A percentile compares a stretch with the other conserved stretches of the same genome.
These are phyloP conservation scores for Fraxinus quadrangulata DNA, from an alignment of 257 asterid species.

Conservation along the genomic window DNA sequence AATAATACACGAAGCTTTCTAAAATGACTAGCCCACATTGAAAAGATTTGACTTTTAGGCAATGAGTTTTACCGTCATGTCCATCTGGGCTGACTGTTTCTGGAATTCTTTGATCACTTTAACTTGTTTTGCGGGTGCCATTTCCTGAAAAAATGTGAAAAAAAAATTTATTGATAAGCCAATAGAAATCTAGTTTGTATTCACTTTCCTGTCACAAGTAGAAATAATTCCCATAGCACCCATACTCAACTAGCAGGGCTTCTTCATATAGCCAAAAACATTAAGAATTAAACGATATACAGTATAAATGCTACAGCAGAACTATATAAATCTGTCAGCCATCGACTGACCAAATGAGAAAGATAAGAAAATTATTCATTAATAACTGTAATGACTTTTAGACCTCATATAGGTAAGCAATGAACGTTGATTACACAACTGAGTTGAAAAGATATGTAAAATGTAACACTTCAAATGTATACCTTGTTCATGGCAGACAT, in stretches of 20 bases:
- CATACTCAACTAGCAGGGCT: constrained; percentile 6
- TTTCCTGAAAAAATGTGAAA: constrained; percentile 57
- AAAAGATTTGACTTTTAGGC: neutral
- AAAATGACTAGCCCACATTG: neutral
- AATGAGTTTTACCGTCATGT: constrained; percentile 71
- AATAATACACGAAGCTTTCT: too few species aligned
- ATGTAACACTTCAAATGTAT: constrained; percentile 19
- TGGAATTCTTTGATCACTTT: constrained; percentile 92
- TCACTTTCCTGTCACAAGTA: neutral
- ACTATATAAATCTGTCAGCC: neutral
- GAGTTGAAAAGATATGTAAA: neutral
- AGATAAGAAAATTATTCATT: neutral
- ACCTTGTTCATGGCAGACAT: constrained; percentile 99
- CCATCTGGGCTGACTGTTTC: constrained; percentile 86
- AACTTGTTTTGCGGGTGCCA: constrained; percentile 92
- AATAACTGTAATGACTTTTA: constrained; percentile 3
- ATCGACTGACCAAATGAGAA: neutral
- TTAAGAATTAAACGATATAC: neutral
- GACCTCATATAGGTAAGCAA: neutral
- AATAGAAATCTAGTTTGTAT: neutral
- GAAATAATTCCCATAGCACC: neutral
- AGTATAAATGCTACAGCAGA: neutral
- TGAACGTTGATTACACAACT: neutral
- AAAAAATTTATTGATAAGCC: constrained; percentile 10
- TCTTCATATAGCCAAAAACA: neutral